A percentile compares a stretch with the other conserved stretches of the same genome.
Conservation (phyloP, 352 stramenopile species). For the Elongisporangium undulatum region DNA sequence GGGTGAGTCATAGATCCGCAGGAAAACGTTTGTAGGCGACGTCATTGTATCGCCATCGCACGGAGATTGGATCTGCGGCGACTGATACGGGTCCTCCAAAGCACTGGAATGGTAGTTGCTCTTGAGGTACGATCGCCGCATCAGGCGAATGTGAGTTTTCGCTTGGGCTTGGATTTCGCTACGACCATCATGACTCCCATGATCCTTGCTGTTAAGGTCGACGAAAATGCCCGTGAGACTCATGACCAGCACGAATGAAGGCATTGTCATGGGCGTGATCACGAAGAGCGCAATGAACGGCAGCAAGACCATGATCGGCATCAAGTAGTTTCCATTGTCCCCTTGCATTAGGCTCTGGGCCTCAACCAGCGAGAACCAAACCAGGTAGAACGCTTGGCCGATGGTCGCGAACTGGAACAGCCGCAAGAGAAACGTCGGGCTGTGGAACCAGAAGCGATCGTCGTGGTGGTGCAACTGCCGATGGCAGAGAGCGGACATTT, state of each 20-base stretch:
- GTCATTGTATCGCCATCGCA: neutral
- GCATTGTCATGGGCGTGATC: constrained; percentile 85
- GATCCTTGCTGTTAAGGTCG: constrained; percentile 52
- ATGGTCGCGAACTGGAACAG: constrained; percentile 86
- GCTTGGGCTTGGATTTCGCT: constrained; percentile 35
- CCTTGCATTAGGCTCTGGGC: constrained; percentile 31
- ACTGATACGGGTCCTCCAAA: neutral
- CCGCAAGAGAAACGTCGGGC: constrained; percentile 59
- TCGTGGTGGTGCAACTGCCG: constrained; percentile 79
- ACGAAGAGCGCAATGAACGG: constrained; percentile 64
- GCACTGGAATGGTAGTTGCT: constrained; percentile 38
- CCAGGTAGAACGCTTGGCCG: constrained; percentile 82
- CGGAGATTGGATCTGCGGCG: neutral
- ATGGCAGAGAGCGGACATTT: constrained; percentile 86
- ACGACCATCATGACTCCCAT: constrained; percentile 12
- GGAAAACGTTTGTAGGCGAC: constrained; percentile 53
- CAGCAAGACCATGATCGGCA: constrained; percentile 59
- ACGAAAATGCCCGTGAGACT: constrained; percentile 85
- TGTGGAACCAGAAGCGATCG: constrained; percentile 81
- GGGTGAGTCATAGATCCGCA: constrained; percentile 70
- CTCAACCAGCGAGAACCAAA: constrained; percentile 81
- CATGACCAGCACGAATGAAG: constrained; percentile 84
- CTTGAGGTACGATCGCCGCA: constrained; percentile 63
- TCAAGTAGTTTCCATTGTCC: constrained; percentile 20
- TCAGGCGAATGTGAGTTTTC: constrained; percentile 68